Conservation (phyloP, 2,329 filamentous ascomycete genomes). For the Dryadomyces quercivorus region DNA sequence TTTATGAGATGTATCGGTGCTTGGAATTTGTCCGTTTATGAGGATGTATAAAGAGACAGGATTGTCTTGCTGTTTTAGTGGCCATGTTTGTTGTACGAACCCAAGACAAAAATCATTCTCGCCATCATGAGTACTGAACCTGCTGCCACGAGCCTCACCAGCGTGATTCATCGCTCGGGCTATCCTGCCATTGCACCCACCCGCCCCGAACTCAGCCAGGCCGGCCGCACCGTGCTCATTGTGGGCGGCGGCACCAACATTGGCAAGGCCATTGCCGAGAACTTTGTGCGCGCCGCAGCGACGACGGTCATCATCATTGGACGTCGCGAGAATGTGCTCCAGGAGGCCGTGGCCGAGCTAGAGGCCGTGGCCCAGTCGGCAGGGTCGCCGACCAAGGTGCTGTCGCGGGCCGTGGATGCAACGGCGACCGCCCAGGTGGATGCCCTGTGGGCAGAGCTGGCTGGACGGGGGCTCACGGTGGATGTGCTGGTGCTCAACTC, state of each 20-base stretch:
- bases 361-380: not conserved
- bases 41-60: no score
- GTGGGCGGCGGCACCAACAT: conserved; percentile 9
- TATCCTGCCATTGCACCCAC: conserved; percentile 26
- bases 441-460: conserved; percentile 3
- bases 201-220: conserved; percentile 25
- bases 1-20: no score
- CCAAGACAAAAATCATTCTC: no score
- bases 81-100: no score
- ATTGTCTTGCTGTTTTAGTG: no score
- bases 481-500: conserved; percentile 25
- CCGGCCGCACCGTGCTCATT: conserved; percentile 24
- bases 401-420: not conserved
- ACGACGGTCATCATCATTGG: conserved; percentile 7
- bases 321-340: conserved; percentile 6
- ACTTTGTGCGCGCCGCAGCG: conserved; percentile 5
- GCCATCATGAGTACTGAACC: no score
- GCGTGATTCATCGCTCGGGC: conserved; percentile 16
- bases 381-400: not conserved
- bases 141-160: conserved; percentile 3
- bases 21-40: no score
- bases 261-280: conserved; percentile 8
- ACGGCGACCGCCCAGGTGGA: not conserved
- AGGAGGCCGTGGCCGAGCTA: not conserved
- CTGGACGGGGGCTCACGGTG: conserved; percentile 7